Evolutionary conservation across 2,329 filamentous ascomycete genomes (phyloP).

Genomic region (Coniochaeta hoffmannii): DNA sequence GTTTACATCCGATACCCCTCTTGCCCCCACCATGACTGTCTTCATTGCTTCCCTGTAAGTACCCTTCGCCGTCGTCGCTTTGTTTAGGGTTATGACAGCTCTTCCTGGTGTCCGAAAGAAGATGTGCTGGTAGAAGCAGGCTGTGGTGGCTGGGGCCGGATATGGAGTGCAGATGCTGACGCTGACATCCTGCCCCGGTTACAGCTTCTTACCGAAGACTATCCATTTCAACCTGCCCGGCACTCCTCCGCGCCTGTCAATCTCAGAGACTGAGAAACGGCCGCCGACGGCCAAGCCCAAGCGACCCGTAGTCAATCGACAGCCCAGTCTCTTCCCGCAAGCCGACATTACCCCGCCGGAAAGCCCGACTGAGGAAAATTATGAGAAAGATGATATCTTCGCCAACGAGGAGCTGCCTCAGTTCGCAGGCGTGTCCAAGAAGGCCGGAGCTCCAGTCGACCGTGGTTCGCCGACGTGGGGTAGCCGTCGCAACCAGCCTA

Average conservation of each 20-base stretch:
- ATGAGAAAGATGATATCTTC: constrained; percentile 38
- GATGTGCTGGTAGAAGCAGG: too few relatives aligned
- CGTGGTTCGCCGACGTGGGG: constrained; percentile 74
- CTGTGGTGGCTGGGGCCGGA: too few relatives aligned
- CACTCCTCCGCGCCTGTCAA: constrained; percentile 33
- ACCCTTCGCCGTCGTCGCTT: not conserved
- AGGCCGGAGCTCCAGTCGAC: constrained; percentile 60
- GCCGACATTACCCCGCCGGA: constrained; percentile 46
- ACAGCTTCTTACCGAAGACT: constrained; percentile 85
- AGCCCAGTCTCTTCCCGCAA: constrained; percentile 46
- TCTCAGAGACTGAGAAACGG: constrained; percentile 16
- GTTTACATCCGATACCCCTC: not conserved
- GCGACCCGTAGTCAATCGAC: constrained; percentile 22
- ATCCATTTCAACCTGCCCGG: constrained; percentile 72
- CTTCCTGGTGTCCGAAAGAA: not conserved
- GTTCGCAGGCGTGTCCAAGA: constrained; percentile 33
- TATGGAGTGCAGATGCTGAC: not conserved
- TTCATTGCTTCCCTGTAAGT: constrained; percentile 39
- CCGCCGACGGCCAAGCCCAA: constrained; percentile 12
- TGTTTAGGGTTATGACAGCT: too few relatives aligned
- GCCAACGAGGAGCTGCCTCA: constrained; percentile 42
- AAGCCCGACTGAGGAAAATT: constrained; percentile 42
- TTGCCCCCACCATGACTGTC: constrained; percentile 37
- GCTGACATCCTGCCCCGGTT: constrained; percentile 4
- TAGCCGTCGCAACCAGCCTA: constrained; percentile 66